phyloP scores from a whole-genome alignment of 208 protist genomes.

The Leishmania amazonensis region DNA sequence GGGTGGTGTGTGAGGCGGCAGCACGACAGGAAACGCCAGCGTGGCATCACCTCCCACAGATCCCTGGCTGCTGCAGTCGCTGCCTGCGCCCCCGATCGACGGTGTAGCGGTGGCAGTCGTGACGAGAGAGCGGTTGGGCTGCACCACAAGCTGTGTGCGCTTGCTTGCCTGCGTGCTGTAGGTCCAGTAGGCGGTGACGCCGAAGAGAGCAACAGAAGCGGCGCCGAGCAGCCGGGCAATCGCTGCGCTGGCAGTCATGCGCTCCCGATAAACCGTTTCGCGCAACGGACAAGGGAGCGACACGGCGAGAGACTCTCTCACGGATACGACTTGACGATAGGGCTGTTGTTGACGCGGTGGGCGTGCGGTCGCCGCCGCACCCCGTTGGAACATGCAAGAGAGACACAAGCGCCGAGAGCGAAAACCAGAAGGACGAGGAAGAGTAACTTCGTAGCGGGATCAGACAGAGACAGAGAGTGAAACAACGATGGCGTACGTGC shows the following conservation, averaged over 20 bases:
- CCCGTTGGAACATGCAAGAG: neutral
- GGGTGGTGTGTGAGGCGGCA: constrained; percentile 31
- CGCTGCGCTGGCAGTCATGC: constrained; percentile 23
- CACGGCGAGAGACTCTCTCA: neutral
- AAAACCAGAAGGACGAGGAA: neutral
- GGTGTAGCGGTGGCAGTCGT: neutral
- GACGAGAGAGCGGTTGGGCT: constrained; percentile 14
- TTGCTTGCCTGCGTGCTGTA: constrained; percentile 13
- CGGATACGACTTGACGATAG: neutral
- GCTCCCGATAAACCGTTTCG: neutral
- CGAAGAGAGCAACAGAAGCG: constrained; percentile 27
- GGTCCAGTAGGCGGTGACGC: constrained; percentile 19
- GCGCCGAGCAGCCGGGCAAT: constrained; percentile 25
- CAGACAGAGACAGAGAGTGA: neutral
- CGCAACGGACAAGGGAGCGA: neutral
- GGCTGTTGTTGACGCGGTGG: neutral
- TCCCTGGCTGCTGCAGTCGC: neutral
- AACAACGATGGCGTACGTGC: neutral
- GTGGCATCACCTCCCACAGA: neutral
- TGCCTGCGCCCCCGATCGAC: neutral
- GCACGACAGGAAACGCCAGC: constrained; percentile 29
- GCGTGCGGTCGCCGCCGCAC: neutral
- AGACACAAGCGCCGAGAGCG: neutral
- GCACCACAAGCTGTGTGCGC: constrained; percentile 23
- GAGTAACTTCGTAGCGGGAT: neutral